Base-by-base conservation (phyloP, 2,329 filamentous ascomycete species). In the Colletotrichum ledebouriae region DNA sequence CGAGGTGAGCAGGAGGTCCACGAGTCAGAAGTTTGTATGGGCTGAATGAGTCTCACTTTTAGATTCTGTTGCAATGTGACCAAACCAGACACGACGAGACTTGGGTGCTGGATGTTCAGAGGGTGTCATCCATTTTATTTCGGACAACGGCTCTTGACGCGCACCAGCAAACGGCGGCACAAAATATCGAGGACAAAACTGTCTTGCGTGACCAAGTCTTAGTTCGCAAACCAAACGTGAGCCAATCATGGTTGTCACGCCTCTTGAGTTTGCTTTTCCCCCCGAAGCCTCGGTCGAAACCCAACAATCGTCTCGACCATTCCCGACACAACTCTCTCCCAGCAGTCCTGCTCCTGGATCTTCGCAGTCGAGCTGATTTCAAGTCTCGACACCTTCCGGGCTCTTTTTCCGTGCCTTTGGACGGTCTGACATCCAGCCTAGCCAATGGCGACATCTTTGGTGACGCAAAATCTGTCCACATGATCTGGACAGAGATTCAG, bases 1-100 rank as follows among this genome's bases (percentile, higher is more conserved):
- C n/a, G 53, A 59, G 17, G 65, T 64, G 6, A 0, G 37, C 22
- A 3, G 6, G 2, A 5, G 37, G 1, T 41, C 13, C 1, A 1
- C 17, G 2, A 42, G 1, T n/a, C 1, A 2, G 1, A 12, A 9
- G 3, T 20, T 17, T 4, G 0, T 12, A 4, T 20, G 1, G 6
- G 9, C 34, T 13, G 34, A 5, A 55, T 22, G 29, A 15, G 1
- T 9, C 0, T 7, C 4, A 13, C 20, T 22, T 2, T 57, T 29
- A 77, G 74, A 65, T 73, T 7, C 69, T 76, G 3, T 44, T 74
- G 6, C 53, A 71, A 6, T 75, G 73, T 7, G 75, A 76, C 17
- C 59, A 73, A 2, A 67, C 72, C 44, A 64, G 71, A 20, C 76
- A 76, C 17, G 75, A 76, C 5, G 74, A 76, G 25, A 70, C 72